Conservation (phyloP, 2,329 filamentous ascomycete species). For the Thelonectria discophora region DNA sequence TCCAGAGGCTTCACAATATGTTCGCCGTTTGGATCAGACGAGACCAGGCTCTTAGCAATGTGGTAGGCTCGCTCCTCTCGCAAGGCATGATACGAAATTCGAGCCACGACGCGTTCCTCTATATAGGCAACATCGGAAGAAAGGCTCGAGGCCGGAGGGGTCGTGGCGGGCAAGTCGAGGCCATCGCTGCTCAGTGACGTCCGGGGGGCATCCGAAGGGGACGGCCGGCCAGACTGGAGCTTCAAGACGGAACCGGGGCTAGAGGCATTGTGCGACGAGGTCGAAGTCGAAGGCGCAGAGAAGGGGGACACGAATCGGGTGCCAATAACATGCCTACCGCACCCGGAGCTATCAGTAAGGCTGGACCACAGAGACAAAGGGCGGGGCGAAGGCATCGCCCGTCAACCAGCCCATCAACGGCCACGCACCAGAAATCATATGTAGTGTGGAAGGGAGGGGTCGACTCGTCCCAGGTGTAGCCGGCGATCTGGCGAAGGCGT, state of each 20-base stretch:
- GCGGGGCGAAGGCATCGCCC: neutral
- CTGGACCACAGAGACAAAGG: neutral
- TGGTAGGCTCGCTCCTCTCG: slow-evolving; percentile 89
- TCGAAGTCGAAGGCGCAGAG: slow-evolving; percentile 59
- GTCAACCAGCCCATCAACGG: neutral
- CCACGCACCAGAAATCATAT: slow-evolving; percentile 84
- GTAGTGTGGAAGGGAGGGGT: slow-evolving; percentile 67
- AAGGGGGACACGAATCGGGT: slow-evolving; percentile 64
- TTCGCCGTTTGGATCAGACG: slow-evolving; percentile 75
- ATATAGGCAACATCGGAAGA: slow-evolving; percentile 61
- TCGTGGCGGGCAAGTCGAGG: slow-evolving; percentile 53
- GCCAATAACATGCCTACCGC: slow-evolving; percentile 70
- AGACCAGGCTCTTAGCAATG: slow-evolving; percentile 76
- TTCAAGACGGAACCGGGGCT: slow-evolving; percentile 56
- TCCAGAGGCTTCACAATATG: slow-evolving; percentile 86
- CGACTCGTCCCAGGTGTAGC: slow-evolving; percentile 80
- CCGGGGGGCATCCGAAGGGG: slow-evolving; percentile 52
- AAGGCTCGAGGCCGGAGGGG: slow-evolving; percentile 46
- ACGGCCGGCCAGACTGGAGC: slow-evolving; percentile 54
- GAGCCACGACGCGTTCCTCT: slow-evolving; percentile 77
- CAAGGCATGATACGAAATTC: slow-evolving; percentile 82
- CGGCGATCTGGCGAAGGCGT: slow-evolving; percentile 75
- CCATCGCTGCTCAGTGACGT: slow-evolving; percentile 46
- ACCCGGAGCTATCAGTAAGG: slow-evolving; percentile 30
- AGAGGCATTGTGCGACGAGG: slow-evolving; percentile 54